phyloP scores from a whole-genome alignment of 73 alveolate genomes.

The Paramecium caudatum region DNA sequence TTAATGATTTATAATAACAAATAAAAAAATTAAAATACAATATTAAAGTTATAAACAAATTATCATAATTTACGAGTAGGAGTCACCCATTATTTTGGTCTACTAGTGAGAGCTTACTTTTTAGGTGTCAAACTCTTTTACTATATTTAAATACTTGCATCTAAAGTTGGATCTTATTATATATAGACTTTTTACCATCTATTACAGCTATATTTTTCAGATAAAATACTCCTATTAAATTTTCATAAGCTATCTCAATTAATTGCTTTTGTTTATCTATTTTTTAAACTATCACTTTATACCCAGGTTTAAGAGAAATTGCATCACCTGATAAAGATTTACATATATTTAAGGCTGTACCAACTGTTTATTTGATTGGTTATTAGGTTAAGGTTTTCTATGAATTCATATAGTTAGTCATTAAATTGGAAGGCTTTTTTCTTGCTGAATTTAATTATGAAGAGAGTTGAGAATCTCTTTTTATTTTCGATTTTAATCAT shows the following conservation, averaged over 20 bases:
- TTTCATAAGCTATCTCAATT: background rate
- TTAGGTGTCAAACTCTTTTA: no score
- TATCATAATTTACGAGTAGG: no score
- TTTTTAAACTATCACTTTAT: conserved; percentile 27
- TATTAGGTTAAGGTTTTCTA: background rate
- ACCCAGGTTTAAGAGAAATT: conserved; percentile 34
- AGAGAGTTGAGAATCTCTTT: background rate
- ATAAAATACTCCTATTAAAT: conserved; percentile 23
- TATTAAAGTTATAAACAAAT: no score
- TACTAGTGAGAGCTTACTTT: no score
- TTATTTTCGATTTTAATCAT: background rate
- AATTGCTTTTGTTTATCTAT: background rate
- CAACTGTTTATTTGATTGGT: background rate
- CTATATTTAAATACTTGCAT: no score
- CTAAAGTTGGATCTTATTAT: no score
- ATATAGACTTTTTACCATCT: no score
- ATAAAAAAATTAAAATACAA: no score
- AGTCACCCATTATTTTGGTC: no score
- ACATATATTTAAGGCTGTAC: conserved; percentile 55
- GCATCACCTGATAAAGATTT: conserved; percentile 37
- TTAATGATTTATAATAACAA: no score
- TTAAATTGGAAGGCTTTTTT: background rate
- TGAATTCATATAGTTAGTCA: background rate
- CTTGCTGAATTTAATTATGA: conserved; percentile 2
- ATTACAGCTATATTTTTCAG: conserved; percentile 43